Percentiles rank a stretch among this genome's conserved stretches.
These are phyloP conservation scores for Bipolaris bicolor DNA, from an alignment of 2,329 filamentous ascomycete species.

Conservation along the genomic window DNA sequence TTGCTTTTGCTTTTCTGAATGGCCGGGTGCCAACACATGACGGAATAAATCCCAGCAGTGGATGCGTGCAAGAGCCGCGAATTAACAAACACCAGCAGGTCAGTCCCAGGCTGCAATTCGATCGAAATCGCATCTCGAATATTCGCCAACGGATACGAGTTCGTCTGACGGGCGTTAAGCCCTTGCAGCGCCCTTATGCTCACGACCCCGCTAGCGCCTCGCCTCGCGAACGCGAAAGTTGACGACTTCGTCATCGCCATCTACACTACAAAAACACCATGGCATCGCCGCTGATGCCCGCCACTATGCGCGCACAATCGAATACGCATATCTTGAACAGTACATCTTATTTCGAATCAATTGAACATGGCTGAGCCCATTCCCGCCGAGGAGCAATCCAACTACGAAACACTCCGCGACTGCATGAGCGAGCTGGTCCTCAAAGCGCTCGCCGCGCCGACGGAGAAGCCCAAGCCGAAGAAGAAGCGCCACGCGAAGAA, in stretches of 20 bases:
- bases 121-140: conserved; percentile 1
- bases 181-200: conserved; percentile 22
- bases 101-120: neutral
- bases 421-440: conserved; percentile 74
- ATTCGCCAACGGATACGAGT: conserved; percentile 14
- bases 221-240: conserved; percentile 24
- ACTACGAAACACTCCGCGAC: conserved; percentile 75
- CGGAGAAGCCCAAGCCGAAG: conserved; percentile 53
- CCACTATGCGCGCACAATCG: conserved; percentile 4
- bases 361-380: conserved; percentile 40
- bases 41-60: neutral
- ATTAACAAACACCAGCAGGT: neutral
- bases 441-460: conserved; percentile 59
- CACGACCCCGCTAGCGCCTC: conserved; percentile 17
- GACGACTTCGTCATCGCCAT: conserved; percentile 30
- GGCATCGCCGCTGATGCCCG: conserved; percentile 14
- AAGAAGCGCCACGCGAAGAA: conserved; percentile 48
- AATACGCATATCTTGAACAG: neutral
- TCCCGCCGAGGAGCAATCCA: conserved; percentile 52
- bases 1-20: neutral
- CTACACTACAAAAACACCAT: conserved; percentile 21
- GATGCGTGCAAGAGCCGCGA: neutral
- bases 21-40: neutral
- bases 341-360: neutral
- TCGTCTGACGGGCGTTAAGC: conserved; percentile 11